Base-by-base conservation (phyloP, 1,139 yeast genomes). In the Hansenula sp. region DNA sequence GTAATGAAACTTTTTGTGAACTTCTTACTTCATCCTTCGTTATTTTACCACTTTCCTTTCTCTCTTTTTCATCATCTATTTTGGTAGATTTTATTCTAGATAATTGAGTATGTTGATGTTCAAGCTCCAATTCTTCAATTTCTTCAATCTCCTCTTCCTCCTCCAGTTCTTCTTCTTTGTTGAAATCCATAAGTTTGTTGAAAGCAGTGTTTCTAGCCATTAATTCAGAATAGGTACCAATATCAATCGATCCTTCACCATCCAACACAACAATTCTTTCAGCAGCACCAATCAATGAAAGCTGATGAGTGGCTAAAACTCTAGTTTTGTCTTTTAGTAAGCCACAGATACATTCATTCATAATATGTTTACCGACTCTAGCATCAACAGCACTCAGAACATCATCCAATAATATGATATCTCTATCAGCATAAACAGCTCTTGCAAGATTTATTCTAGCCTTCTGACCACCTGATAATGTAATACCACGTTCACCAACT, bases 361-460 rank as follows among this genome's bases (percentile, higher is more conserved):
- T 75, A 41, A 87, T 83, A 52, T 81, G 85, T 48, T 75, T 80
- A 25, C 95, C 95, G 20, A 87, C 95, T 52, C 82, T 78, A 6
- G 95, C 87, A 66, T 87, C 96, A n/a, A 87, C 95, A 1, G 96
- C 96, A 62, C 86, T 77, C 44, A 87, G 67, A 9, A 86, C 94
- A 61, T 87, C 96, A 57, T 87, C 96, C 44, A 87, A 61, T 41
- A 87, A 61, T 17, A 85, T 66, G 30, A 83, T 77, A 47, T 83
- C 87, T 2, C 68, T 63, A 44, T 77, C 70, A 29, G 81, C 77
- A 58, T 87, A 87, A 2, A 84, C 88, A 1, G 95, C 88, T 51
- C 96, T 73, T 1, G 96, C 96, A 40, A 87, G 67, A 49, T 80
- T 81, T 50, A 87, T 76, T 56, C 96, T 73, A 1, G 95, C 90